These are phyloP conservation scores for Lepiota venenata DNA, from an alignment of 768 basidiomycete species.

Conservation along the genomic window DNA sequence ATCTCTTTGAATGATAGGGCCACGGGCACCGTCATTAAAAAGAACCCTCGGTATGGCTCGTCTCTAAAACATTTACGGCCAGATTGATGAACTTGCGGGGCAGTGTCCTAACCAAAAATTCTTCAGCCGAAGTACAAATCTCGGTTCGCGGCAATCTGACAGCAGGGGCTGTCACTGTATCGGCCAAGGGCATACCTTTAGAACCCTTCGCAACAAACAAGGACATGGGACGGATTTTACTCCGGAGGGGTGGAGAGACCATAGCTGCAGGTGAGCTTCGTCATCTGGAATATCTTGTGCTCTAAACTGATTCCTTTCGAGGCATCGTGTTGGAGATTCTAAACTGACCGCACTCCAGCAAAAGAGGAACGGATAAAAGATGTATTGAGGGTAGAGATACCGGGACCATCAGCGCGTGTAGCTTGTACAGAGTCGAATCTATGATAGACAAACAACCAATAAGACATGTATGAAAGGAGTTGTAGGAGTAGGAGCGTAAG, in stretches of 20 bases:
- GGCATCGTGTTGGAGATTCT: slow-evolving; percentile 43
- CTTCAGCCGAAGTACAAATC: slow-evolving; percentile 85
- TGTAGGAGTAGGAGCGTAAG: neutral
- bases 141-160: slow-evolving; percentile 57
- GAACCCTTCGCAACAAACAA: slow-evolving; percentile 89
- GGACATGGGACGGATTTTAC: slow-evolving; percentile 91
- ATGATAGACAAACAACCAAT: too few species aligned
- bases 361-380: too few species aligned
- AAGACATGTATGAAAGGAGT: neutral
- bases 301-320: slow-evolving; percentile 16
- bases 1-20: slow-evolving; percentile 76
- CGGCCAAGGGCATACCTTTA: slow-evolving; percentile 63
- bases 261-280: slow-evolving; percentile 75
- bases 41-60: slow-evolving; percentile 69
- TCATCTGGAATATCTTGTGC: neutral
- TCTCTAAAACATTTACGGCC: neutral
- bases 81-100: neutral
- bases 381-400: neutral
- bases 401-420: neutral
- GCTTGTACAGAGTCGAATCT: neutral
- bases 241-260: slow-evolving; percentile 89
- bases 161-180: slow-evolving; percentile 35
- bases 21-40: slow-evolving; percentile 68
- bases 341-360: slow-evolving; percentile 4
- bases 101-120: slow-evolving; percentile 83